A percentile compares a stretch with the other conserved stretches of the same genome.
Evolutionary conservation across 192 early-diverging fungal genomes (phyloP).

Genomic region (Backusella macrospora): DNA sequence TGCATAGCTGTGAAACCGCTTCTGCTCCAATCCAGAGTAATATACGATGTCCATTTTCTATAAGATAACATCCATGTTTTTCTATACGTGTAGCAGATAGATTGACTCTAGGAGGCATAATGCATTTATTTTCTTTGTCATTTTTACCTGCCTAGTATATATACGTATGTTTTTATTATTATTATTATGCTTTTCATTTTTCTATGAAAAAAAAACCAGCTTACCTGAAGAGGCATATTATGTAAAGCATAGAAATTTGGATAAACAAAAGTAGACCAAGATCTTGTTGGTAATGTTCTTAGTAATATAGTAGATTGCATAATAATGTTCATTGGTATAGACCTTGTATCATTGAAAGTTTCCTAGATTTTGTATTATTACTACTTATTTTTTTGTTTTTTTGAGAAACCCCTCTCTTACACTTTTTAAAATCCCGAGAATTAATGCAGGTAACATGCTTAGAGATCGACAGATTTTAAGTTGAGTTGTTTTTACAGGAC

Average conservation of each 20-base stretch:
- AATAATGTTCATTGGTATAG: slow-evolving; percentile 63
- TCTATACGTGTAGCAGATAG: slow-evolving; percentile 71
- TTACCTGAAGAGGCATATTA: slow-evolving; percentile 57
- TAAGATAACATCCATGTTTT: slow-evolving; percentile 71
- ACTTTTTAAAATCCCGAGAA: slow-evolving; percentile 73
- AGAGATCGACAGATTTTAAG: slow-evolving; percentile 71
- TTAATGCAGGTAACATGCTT: slow-evolving; percentile 74
- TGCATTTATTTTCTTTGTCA: slow-evolving; percentile 42
- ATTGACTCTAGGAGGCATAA: slow-evolving; percentile 70
- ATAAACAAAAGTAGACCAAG: slow-evolving; percentile 54
- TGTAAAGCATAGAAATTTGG: slow-evolving; percentile 76
- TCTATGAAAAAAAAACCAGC: slow-evolving; percentile 25
- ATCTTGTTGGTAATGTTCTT: slow-evolving; percentile 66
- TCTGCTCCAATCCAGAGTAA: slow-evolving; percentile 77
- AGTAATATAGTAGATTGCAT: slow-evolving; percentile 62
- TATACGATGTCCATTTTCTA: slow-evolving; percentile 69
- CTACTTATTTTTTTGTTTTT: slow-evolving; percentile 26
- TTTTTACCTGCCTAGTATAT: slow-evolving; percentile 1
- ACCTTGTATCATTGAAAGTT: slow-evolving; percentile 17
- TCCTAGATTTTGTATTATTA: slow-evolving; percentile 9
- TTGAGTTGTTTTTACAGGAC: slow-evolving; percentile 59
- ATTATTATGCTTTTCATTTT: not conserved
- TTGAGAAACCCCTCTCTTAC: too few relatives aligned
- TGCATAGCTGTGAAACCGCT: slow-evolving; percentile 57
- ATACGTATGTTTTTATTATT: not conserved